Percentiles rank a stretch among this genome's conserved stretches.
These are phyloP conservation scores for Colletotrichum ledebouriae DNA, from an alignment of 2,329 filamentous ascomycete species.

Conservation along the genomic window DNA sequence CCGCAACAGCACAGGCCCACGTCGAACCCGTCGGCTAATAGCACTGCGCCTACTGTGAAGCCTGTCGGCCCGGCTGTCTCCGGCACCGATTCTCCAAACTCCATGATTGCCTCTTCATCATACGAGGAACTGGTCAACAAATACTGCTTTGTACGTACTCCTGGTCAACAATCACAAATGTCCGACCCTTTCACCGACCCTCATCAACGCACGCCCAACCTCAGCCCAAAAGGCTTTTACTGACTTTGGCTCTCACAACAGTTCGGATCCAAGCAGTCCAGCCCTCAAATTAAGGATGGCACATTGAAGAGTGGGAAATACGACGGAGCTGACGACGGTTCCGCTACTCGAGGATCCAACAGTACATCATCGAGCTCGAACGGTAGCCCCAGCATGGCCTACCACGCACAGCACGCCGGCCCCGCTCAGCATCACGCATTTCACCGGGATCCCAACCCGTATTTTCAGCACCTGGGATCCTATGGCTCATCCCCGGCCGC, in stretches of 20 bases:
- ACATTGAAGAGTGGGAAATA: slow-evolving; percentile 58
- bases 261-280: slow-evolving; percentile 74
- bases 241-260: slow-evolving; percentile 57
- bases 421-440: slow-evolving; percentile 61
- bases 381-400: slow-evolving; percentile 54
- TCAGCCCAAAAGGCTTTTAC: slow-evolving; percentile 49
- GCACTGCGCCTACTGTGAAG: slow-evolving; percentile 35
- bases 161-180: slow-evolving; percentile 51
- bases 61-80: slow-evolving; percentile 46
- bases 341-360: slow-evolving; percentile 49
- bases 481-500: slow-evolving; percentile 52
- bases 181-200: slow-evolving; percentile 39
- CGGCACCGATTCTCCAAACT: slow-evolving; percentile 65
- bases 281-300: slow-evolving; percentile 64
- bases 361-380: slow-evolving; percentile 54
- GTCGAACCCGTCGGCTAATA: slow-evolving; percentile 13
- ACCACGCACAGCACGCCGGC: slow-evolving; percentile 52
- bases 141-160: slow-evolving; percentile 98
- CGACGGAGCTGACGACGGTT: slow-evolving; percentile 57
- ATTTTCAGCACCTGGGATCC: slow-evolving; percentile 45
- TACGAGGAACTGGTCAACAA: slow-evolving; percentile 98
- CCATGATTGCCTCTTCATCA: slow-evolving; percentile 82
- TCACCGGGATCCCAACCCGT: slow-evolving; percentile 40
- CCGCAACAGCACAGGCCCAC: slow-evolving; percentile 39
- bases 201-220: slow-evolving; percentile 41